Conservation (phyloP, 768 basidiomycete genomes). For the Rhizopogon sp. region DNA sequence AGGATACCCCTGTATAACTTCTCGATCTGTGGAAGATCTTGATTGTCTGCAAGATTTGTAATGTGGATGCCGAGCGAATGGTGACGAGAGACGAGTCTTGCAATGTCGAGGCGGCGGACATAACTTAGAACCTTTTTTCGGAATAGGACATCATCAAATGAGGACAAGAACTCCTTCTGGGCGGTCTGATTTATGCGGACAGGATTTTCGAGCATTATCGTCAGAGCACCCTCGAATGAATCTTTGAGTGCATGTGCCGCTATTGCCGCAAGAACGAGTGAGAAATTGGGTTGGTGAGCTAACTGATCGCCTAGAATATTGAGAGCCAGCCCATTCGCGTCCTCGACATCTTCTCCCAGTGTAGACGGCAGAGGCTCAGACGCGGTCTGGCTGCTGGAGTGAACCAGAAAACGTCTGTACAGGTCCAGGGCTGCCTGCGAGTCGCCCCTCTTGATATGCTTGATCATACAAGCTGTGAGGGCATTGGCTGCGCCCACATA, state of each 20-base stretch:
- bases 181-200: constrained; percentile 31
- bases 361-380: constrained; percentile 12
- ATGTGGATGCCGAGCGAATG: constrained; percentile 46
- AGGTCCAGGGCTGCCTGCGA: constrained; percentile 39
- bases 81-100: constrained; percentile 48
- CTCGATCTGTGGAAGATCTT: constrained; percentile 30
- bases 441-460: constrained; percentile 37
- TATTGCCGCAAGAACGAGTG: constrained; percentile 47
- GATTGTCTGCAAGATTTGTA: constrained; percentile 35
- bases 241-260: constrained; percentile 56
- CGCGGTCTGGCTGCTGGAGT: constrained; percentile 15
- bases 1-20: constrained; percentile 48
- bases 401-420: constrained; percentile 32
- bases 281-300: constrained; percentile 22
- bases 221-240: constrained; percentile 54
- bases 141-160: constrained; percentile 33
- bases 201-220: constrained; percentile 33
- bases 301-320: constrained; percentile 14
- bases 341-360: constrained; percentile 9
- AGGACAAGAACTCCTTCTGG: constrained; percentile 34
- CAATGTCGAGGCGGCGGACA: constrained; percentile 43
- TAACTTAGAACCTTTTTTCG: constrained; percentile 39
- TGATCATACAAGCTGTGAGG: constrained; percentile 45
- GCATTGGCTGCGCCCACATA: constrained; percentile 39
- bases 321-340: constrained; percentile 21